A percentile compares a stretch with the other conserved stretches of the same genome.
phyloP scores from a whole-genome alignment of 2,329 filamentous ascomycete species.

The Penicillium sclerotiorum region DNA sequence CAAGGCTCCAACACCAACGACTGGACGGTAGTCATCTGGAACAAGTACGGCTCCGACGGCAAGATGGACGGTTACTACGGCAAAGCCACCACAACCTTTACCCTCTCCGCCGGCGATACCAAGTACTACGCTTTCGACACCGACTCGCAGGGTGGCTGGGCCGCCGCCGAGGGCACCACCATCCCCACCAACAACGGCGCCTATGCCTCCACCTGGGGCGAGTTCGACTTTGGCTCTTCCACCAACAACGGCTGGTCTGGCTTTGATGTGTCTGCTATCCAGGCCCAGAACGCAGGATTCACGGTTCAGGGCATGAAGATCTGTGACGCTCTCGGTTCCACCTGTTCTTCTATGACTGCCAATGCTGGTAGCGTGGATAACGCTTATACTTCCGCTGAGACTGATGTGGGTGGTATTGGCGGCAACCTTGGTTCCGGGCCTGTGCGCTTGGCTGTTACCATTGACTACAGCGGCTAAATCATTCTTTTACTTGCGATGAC shows the following conservation, averaged over 20 bases:
- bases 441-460: conserved; percentile 26
- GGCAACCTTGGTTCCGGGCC: conserved; percentile 31
- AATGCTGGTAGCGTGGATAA: conserved; percentile 30
- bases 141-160: conserved; percentile 38
- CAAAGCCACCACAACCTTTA: conserved; percentile 30
- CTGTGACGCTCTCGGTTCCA: conserved; percentile 27
- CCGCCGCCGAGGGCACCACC: conserved; percentile 24
- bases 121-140: conserved; percentile 38
- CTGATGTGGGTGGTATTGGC: conserved; percentile 36
- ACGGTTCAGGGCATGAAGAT: conserved; percentile 41
- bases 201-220: conserved; percentile 36
- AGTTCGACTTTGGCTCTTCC: conserved; percentile 35
- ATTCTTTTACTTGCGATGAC: too few relatives aligned
- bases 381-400: conserved; percentile 34
- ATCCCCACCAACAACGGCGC: conserved; percentile 33
- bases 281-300: conserved; percentile 30
- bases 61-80: conserved; percentile 38
- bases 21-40: conserved; percentile 42
- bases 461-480: conserved; percentile 32
- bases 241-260: conserved; percentile 33
- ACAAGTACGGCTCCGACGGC: conserved; percentile 38
- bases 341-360: conserved; percentile 34
- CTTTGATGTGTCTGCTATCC: conserved; percentile 37
- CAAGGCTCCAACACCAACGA: conserved; percentile 32
- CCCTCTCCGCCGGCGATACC: conserved; percentile 32